Base-by-base conservation (phyloP, 1,284 basidiomycete genomes). In the Microbotryum lychnidis-dioicae region DNA sequence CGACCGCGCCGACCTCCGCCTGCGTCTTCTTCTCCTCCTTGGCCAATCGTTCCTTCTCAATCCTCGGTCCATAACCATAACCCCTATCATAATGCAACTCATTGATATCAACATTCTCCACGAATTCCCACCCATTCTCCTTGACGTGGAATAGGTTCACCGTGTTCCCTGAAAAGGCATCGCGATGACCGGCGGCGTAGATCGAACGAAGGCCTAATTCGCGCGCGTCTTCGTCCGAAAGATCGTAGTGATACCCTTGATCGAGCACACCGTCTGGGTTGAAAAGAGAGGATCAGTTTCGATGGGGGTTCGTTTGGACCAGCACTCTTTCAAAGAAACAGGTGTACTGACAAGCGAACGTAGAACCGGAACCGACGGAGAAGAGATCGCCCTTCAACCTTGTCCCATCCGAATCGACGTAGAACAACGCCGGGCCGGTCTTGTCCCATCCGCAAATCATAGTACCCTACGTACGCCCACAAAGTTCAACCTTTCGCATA, bases 381-480 rank as follows among this genome's bases (percentile, higher is more conserved):
- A 99, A 99, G 18, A 97, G 77, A 76, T 99, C 87, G 51, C 96
- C 94, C 75, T 94, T 97, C 59, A 98, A 80, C 27, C 96, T 86
- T 12, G 90, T 89, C 46, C 96, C 96, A 69, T 98, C 96, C 18
- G 90, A 94, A 77, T 99, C 96, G 60, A 99, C 96, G 76, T 98
- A 98, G 79, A 93, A 98, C 45, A 99, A 81, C 16, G 90, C 85
- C n/a, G 94, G 94, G 0, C 96, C 94, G 83, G 94, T 97, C 81
- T 97, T 98, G 79, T 99, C 96, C 93, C 94, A 98, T 31, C 96
- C 96, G 72, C 93, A 97, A 68, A 98, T 96, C 96, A 98, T 98
- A 2, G 96, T 98, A 61, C 96, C 96, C 27, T 27, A 27, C 27
- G 27, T 6, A 27, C 27, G 27, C 27, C 27, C 27, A 27, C 6